Evolutionary conservation across 2,329 filamentous ascomycete genomes (phyloP), one percentile per base, ranked within the genome.

Genomic region (Exophiala sp.): DNA sequence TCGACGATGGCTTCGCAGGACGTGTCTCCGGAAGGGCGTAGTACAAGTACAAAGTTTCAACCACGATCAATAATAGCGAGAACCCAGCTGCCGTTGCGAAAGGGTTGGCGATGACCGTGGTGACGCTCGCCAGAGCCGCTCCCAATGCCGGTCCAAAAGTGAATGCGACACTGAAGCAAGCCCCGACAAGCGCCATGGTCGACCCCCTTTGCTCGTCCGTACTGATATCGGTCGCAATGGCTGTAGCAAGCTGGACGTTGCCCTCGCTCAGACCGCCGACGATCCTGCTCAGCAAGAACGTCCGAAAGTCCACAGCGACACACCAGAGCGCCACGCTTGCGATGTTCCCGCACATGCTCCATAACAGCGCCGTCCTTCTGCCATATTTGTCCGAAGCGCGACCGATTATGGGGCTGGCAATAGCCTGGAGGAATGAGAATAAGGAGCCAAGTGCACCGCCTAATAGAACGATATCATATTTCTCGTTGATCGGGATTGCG

Each of bases 161-260:
- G 69, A 99, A 99, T 14, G 94, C 94, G 63, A 99, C 86, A 58
- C 89, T 95, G 75, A 99, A 99, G 75, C 94, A 97, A 11, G 88
- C 91, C 55, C 94, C 94, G 24, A 99, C 92, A 50, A 99, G 79
- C 6, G 94, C 94, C 90, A 99, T 96, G 39, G 94, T 96, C 16
- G 89, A 85, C 18, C 92, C 90, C 24, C 94, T 84, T 65, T 86
- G 87, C 53, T 82, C 80, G 63, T 92, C 87, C 65, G 95, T 91
- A 40, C 89, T 95, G 62, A 99, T 91, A 69, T 99, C 94, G 36
- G 92, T 94, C 14, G 94, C 94, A 69, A 99, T 97, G 39, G 94
- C 92, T 59, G 92, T 94, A 3, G 94, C 92, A 11, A 99, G 79
- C 75, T 99, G 94, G 2, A 99, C 89, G 65, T 99, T 99, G 59